Evolutionary conservation across 1,284 basidiomycete genomes (phyloP), one percentile per base, ranked within the genome.

Genomic region (Ustilago crameri): DNA sequence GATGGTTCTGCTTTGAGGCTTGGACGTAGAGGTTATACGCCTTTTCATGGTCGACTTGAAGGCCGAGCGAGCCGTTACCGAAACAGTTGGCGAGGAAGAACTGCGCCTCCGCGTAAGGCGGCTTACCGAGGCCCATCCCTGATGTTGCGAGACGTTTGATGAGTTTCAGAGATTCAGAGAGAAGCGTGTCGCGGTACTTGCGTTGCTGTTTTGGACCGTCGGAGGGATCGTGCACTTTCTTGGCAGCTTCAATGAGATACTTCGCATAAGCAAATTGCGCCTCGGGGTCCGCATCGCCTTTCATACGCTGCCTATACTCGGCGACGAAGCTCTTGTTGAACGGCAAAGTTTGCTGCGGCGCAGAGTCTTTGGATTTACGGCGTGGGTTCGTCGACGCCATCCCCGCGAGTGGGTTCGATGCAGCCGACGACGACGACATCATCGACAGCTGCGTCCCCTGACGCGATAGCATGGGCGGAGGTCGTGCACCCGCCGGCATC

Each of bases 61-160:
- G 86, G 9, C 96, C 95, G 22, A 98, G 87, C 75, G 91, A 91
- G 17, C 96, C 96, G 1, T 94, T 97, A 10, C 95, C 95, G 81
- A 96, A 91, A 82, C 95, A 95, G 81, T 98, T 98, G 46, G 95
- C 96, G 43, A 98, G 87, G 87, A 97, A 98, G 85, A 98, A 99
- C 83, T 98, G 96, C n/a, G 96, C 95, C 79, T 98, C 95, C 55
- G 93, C 90, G 84, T 93, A 96, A 1, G 93, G 90, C 15, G 85
- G 84, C 62, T 85, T 85, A 35, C 84, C 84, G 24, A 84, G 49
- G 2, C 82, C 83, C 55, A 80, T 80, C 23, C 91, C 91, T 80
- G 93, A 91, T 2, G 93, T 93, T 0, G 94, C 94, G 35, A 98
- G 87, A 59, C 93, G 89, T 76, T 96, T 91, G 78, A 98, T 89